These are phyloP conservation scores for Cystobasidium onofrii DNA, from an alignment of 768 basidiomycete genomes.

Conservation along the genomic window DNA sequence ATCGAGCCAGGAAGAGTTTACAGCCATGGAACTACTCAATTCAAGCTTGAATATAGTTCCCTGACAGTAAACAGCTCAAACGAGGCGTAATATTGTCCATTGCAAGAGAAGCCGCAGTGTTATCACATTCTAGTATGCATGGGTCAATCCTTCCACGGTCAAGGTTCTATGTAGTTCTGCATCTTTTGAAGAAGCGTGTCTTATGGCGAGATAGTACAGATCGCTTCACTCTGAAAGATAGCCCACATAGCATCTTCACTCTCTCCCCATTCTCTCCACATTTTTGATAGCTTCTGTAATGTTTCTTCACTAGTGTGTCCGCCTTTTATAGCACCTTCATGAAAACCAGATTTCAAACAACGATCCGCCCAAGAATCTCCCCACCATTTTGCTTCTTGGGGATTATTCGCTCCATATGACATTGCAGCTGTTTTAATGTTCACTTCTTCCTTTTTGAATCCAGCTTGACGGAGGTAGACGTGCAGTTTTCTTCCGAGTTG, in stretches of 20 bases:
- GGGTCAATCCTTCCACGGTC: too few species aligned
- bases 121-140: too few species aligned
- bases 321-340: conserved; percentile 43
- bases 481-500: conserved; percentile 48
- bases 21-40: background rate
- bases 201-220: conserved; percentile 32
- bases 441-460: conserved; percentile 44
- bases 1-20: background rate
- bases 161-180: too few species aligned
- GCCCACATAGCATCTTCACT: conserved; percentile 47
- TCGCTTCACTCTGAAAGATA: conserved; percentile 46
- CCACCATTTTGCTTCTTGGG: conserved; percentile 49
- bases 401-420: conserved; percentile 43
- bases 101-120: too few species aligned
- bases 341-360: conserved; percentile 45
- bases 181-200: background rate
- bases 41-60: background rate
- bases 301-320: conserved; percentile 41
- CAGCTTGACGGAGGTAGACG: conserved; percentile 48
- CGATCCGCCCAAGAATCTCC: conserved; percentile 48
- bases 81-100: too few species aligned
- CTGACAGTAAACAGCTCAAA: too few species aligned
- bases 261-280: conserved; percentile 45
- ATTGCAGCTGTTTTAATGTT: conserved; percentile 33
- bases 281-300: conserved; percentile 38